Evolutionary conservation across 805 yeast species (phyloP).

Genomic region (Cyberlindnera maclurae): DNA sequence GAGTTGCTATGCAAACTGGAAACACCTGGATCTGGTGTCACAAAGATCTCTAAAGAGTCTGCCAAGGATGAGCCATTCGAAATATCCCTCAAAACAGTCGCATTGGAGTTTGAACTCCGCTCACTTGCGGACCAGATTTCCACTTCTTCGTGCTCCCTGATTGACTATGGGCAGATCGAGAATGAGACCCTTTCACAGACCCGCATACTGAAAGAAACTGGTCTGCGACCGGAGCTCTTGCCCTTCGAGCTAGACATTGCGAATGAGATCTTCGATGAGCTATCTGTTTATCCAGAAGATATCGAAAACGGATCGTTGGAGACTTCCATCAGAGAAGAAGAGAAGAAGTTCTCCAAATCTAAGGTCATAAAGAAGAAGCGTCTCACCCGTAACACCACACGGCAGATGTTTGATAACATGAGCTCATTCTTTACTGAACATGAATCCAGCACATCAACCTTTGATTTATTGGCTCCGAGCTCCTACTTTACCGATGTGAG

Average conservation of each 20-base stretch:
- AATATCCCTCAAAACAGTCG: no score
- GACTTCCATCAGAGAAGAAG: slow-evolving; percentile 6
- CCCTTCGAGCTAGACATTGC: slow-evolving; percentile 36
- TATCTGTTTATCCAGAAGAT: slow-evolving; percentile 7
- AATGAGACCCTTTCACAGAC: slow-evolving; percentile 32
- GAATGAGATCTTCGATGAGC: slow-evolving; percentile 1
- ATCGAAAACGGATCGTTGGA: background rate
- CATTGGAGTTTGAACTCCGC: background rate
- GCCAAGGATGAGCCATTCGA: no score
- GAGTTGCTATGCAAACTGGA: slow-evolving; percentile 33
- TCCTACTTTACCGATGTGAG: slow-evolving; percentile 16
- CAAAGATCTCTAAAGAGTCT: background rate
- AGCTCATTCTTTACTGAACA: slow-evolving; percentile 4
- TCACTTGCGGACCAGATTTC: slow-evolving; percentile 13
- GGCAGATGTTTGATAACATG: slow-evolving; percentile 4
- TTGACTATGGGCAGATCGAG: slow-evolving; percentile 10
- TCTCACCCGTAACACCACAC: slow-evolving; percentile 10
- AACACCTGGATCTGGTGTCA: background rate
- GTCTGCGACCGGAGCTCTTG: slow-evolving; percentile 24
- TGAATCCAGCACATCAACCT: slow-evolving; percentile 7
- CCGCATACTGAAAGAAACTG: slow-evolving; percentile 28
- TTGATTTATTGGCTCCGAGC: slow-evolving; percentile 8
- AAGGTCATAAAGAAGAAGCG: slow-evolving; percentile 11
- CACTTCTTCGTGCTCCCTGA: slow-evolving; percentile 7
- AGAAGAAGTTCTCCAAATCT: slow-evolving; percentile 10